These are phyloP conservation scores for Aspergillus brunneoviolaceus DNA, from an alignment of 2,329 filamentous ascomycete species.

Conservation along the genomic window DNA sequence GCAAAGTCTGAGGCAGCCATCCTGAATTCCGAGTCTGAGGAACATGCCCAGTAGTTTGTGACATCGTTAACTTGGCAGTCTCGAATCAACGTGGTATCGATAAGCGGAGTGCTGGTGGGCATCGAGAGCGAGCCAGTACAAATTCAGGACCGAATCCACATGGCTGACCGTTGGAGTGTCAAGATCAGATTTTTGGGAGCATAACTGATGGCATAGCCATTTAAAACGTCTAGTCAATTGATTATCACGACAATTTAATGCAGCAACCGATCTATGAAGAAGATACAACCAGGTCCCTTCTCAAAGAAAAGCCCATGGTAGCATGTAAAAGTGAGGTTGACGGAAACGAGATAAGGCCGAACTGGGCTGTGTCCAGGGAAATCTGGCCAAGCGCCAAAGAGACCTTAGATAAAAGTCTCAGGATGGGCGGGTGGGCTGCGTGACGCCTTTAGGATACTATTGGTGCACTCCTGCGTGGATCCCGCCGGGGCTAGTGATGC, in stretches of 20 bases:
- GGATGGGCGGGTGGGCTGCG: not conserved
- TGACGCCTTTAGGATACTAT: conserved; percentile 1
- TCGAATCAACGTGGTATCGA: not conserved
- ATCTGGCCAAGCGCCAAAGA: conserved; percentile 5
- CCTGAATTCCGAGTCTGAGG: conserved; percentile 4
- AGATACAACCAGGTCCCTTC: not conserved
- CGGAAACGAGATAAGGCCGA: not conserved
- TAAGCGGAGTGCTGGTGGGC: not conserved
- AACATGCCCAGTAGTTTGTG: not conserved
- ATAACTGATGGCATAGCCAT: not conserved
- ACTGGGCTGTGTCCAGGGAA: not conserved
- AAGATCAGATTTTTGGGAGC: not conserved
- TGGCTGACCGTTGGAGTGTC: not conserved
- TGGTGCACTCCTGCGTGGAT: not conserved
- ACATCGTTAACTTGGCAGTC: not conserved
- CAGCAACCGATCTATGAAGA: not conserved
- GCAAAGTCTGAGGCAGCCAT: conserved; percentile 9
- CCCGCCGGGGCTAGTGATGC: conserved; percentile 1
- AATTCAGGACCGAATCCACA: not conserved
- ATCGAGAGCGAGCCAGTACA: conserved; percentile 1
- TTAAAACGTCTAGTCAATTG: not conserved
- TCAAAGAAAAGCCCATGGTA: not conserved
- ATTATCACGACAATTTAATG: not conserved
- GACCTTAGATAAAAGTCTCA: not conserved
- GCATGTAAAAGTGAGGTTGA: not conserved